Evolutionary conservation across 169 alveolate species (phyloP).

Genomic region (Plasmodium fragile): DNA sequence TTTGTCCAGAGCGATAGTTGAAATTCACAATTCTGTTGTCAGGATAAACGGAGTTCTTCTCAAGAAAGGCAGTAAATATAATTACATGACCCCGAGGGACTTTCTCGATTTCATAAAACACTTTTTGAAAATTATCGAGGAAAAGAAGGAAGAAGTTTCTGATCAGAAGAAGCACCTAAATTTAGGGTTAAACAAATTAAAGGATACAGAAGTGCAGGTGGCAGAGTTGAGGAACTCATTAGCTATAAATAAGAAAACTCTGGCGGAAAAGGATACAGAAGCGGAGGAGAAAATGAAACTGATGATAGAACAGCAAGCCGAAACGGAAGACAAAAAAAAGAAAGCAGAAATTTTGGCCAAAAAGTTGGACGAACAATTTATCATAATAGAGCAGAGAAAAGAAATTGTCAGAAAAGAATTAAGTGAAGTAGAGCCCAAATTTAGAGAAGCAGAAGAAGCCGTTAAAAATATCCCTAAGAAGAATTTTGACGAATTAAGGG

Average conservation of each 20-base stretch:
- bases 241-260: slow-evolving; percentile 91
- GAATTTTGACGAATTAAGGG: slow-evolving; percentile 90
- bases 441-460: slow-evolving; percentile 95
- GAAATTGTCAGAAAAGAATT: slow-evolving; percentile 92
- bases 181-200: slow-evolving; percentile 96
- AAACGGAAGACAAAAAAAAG: slow-evolving; percentile 95
- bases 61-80: slow-evolving; percentile 69
- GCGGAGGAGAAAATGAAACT: slow-evolving; percentile 95
- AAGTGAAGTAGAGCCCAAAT: slow-evolving; percentile 96
- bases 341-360: slow-evolving; percentile 91
- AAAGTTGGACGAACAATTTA: slow-evolving; percentile 92
- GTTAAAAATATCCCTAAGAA: slow-evolving; percentile 94
- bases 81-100: slow-evolving; percentile 93
- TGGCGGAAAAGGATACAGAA: slow-evolving; percentile 94
- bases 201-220: slow-evolving; percentile 94
- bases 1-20: slow-evolving; percentile 73
- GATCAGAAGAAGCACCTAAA: slow-evolving; percentile 95
- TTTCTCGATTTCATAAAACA: slow-evolving; percentile 96
- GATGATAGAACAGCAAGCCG: slow-evolving; percentile 95
- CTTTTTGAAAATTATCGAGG: slow-evolving; percentile 91
- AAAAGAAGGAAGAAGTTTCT: slow-evolving; percentile 93
- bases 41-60: slow-evolving; percentile 41
- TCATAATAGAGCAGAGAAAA: slow-evolving; percentile 90
- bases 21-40: slow-evolving; percentile 57
- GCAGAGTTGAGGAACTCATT: slow-evolving; percentile 91